Conservation (phyloP, 2,329 filamentous ascomycete species). For the Cryphonectria parasitica region DNA sequence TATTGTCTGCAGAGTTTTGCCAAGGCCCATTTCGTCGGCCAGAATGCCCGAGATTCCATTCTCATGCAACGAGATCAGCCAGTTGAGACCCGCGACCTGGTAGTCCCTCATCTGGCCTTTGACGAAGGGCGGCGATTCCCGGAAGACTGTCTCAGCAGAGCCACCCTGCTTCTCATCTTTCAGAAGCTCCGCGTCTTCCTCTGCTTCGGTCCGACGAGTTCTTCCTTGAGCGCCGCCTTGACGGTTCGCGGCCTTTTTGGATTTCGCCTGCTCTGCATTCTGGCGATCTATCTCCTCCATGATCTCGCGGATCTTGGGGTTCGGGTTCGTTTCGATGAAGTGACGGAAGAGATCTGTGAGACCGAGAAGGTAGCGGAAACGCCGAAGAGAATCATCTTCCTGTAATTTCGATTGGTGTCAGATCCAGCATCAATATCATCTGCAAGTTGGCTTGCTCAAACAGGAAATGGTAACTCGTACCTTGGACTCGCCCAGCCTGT, state of each 20-base stretch:
- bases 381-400: constrained; percentile 93
- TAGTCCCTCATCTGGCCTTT: constrained; percentile 93
- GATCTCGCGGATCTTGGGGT: constrained; percentile 91
- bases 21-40: constrained; percentile 97
- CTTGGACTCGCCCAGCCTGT: constrained; percentile 89
- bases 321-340: constrained; percentile 97
- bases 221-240: constrained; percentile 82
- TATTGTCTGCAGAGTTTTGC: constrained; percentile 97
- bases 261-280: constrained; percentile 73
- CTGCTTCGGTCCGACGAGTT: constrained; percentile 88
- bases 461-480: constrained; percentile 49
- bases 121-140: constrained; percentile 90
- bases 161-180: constrained; percentile 89
- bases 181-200: constrained; percentile 89
- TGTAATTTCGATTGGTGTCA: constrained; percentile 40
- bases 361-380: constrained; percentile 93
- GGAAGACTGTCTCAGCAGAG: constrained; percentile 85
- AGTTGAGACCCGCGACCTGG: constrained; percentile 93
- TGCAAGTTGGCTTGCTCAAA: not conserved
- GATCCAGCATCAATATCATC: not conserved
- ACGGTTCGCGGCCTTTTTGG: constrained; percentile 74
- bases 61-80: constrained; percentile 96
- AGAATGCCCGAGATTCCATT: constrained; percentile 98
- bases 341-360: constrained; percentile 97
- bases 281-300: constrained; percentile 94